phyloP scores from a whole-genome alignment of 2,329 filamentous ascomycete species.

The Phialemoniopsis sp. region DNA sequence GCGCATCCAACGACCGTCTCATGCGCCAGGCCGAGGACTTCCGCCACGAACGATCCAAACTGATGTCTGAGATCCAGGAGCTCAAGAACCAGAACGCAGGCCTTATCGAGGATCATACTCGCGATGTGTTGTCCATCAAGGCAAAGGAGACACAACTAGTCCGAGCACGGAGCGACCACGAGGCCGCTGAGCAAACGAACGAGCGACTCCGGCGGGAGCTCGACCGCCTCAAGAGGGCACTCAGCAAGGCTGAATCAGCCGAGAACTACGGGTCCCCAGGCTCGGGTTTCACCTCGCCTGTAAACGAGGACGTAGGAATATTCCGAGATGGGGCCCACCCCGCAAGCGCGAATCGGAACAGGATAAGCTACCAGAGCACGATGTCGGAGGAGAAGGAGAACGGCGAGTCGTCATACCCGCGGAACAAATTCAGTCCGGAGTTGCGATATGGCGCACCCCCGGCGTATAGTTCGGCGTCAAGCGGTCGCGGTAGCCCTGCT shows the following conservation, averaged over 20 bases:
- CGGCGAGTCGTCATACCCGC: conserved; percentile 41
- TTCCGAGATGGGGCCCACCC: conserved; percentile 48
- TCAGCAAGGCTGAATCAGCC: conserved; percentile 50
- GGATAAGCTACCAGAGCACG: conserved; percentile 60
- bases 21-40: conserved; percentile 73
- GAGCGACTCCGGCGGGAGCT: conserved; percentile 83
- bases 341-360: conserved; percentile 33
- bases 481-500: conserved; percentile 56
- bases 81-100: conserved; percentile 96
- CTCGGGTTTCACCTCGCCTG: conserved; percentile 40
- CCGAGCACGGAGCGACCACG: conserved; percentile 82
- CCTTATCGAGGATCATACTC: conserved; percentile 93
- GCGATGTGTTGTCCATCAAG: conserved; percentile 93
- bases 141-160: conserved; percentile 98
- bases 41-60: conserved; percentile 74
- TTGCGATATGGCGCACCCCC: conserved; percentile 33
- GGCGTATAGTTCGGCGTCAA: conserved; percentile 41
- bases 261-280: conserved; percentile 16
- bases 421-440: conserved; percentile 53
- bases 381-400: conserved; percentile 79
- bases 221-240: conserved; percentile 87
- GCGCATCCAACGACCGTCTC: conserved; percentile 76
- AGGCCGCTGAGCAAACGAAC: conserved; percentile 81
- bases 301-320: conserved; percentile 55
- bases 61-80: conserved; percentile 85